Evolutionary conservation across 2,329 filamentous ascomycete genomes (phyloP).

Genomic region (Colletotrichum sp.): DNA sequence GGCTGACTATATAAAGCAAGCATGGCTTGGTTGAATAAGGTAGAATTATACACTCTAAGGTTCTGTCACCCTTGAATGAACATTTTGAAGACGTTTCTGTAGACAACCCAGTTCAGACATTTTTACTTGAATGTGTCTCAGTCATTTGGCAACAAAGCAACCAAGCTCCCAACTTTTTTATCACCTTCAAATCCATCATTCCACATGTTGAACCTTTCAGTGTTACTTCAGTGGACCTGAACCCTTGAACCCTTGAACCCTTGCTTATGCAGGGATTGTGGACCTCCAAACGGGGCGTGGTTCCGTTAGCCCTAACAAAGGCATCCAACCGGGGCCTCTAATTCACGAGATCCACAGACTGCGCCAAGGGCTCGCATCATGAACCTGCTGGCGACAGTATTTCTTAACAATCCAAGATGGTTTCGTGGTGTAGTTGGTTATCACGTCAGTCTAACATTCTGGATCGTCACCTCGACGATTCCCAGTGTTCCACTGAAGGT

Average conservation of each 20-base stretch:
- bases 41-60: too few relatives aligned
- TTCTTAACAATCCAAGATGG: neutral
- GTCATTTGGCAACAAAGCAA: neutral
- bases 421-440: slow-evolving; percentile 46
- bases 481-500: slow-evolving; percentile 11
- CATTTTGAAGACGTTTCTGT: neutral
- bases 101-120: neutral
- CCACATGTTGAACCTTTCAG: neutral
- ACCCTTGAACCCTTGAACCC: neutral
- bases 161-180: neutral
- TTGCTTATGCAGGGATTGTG: neutral
- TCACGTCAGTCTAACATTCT: slow-evolving; percentile 51
- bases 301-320: neutral
- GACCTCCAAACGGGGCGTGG: neutral
- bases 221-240: neutral
- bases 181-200: neutral
- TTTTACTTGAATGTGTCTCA: too few relatives aligned
- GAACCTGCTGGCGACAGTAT: fast-evolving
- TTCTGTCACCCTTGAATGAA: too few relatives aligned
- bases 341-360: neutral
- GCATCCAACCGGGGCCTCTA: neutral
- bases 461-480: neutral
- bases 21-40: too few relatives aligned
- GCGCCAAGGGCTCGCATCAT: neutral
- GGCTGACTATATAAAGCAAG: too few relatives aligned